These are phyloP conservation scores for Hymenoscyphus scutula DNA, from an alignment of 2,329 filamentous ascomycete species.

Conservation along the genomic window DNA sequence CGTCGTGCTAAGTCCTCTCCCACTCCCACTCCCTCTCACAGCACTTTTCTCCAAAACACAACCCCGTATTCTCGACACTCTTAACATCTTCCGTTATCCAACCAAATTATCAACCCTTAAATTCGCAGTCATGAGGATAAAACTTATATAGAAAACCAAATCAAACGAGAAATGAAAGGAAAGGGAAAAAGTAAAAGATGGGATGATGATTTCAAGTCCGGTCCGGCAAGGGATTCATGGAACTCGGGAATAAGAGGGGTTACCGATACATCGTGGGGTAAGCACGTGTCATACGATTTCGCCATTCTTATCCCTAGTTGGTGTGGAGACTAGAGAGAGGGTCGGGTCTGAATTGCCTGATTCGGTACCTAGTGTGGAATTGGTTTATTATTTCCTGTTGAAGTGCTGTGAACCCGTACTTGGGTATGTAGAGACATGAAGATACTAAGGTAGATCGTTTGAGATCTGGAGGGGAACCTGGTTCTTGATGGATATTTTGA, in stretches of 20 bases:
- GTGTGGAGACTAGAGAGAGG: too few species aligned
- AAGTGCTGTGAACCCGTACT: neutral
- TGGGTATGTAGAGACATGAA: too few species aligned
- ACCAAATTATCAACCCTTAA: neutral
- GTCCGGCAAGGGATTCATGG: neutral
- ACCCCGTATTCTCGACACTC: constrained; percentile 19
- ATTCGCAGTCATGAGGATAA: neutral
- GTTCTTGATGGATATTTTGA: too few species aligned
- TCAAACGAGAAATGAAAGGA: neutral
- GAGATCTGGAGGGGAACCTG: too few species aligned
- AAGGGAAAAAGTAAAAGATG: neutral
- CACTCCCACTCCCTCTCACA: neutral
- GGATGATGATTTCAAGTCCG: too few species aligned
- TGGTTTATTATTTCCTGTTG: neutral
- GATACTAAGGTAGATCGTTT: too few species aligned
- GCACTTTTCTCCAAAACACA: constrained; percentile 5
- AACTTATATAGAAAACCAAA: neutral
- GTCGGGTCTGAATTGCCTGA: neutral
- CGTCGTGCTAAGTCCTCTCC: constrained; percentile 23
- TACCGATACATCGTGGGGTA: neutral
- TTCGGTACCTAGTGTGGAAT: neutral
- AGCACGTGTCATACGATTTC: constrained; percentile 1
- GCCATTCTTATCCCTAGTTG: too few species aligned
- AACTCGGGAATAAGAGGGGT: neutral
- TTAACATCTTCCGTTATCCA: neutral